Base-by-base conservation (phyloP, 2,329 filamentous ascomycete genomes). In the Aciculosporium take region DNA sequence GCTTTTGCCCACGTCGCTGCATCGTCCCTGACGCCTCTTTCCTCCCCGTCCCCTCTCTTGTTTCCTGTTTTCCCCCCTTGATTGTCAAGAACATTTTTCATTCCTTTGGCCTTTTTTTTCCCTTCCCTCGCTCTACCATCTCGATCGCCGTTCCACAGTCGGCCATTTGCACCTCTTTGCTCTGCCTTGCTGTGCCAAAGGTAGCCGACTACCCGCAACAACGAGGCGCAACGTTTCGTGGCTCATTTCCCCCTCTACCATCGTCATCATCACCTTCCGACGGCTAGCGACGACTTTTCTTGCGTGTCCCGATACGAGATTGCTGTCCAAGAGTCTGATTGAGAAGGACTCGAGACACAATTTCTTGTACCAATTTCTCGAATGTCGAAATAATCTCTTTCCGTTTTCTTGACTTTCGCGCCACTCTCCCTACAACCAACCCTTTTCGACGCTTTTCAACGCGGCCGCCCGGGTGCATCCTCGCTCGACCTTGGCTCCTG, bases 21-120 rank as follows among this genome's bases (percentile, higher is more conserved):
- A n/a, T 34, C 31, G 45, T 35, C 40, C 32, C 44, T 32, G 44
- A 42, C 45, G 44, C 29, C 41, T 35, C 21, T 13, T n/a, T 17
- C 21, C 33, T 3, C 10, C 33, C 21, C 21, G 5, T 5, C 6
- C 32, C 9, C 24, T 8, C 13, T 46, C 42, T 29, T 18, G 27
- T 39, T 31, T 21, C 29, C 25, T 39, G 6, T 41, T 42, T 25
- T 18, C 28, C n/a, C n/a, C n/a, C n/a, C 30, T 45, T 32, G 41
- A 27, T 39, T 38, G 39, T 37, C 25, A 12, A 34, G 24, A 39
- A 5, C n/a, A n/a, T n/a, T n/a, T 18, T 25, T 41, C 31, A 38
- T 8, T 35, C 29, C 33, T 47, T 45, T 28, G 34, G 12, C 20
- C 21, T 33, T 33, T 20, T 23, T 21, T 32, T 24, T 25, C 25